These are phyloP conservation scores for Olyra latifolia DNA, from an alignment of 176 grass and related monocot species.

Conservation along the genomic window DNA sequence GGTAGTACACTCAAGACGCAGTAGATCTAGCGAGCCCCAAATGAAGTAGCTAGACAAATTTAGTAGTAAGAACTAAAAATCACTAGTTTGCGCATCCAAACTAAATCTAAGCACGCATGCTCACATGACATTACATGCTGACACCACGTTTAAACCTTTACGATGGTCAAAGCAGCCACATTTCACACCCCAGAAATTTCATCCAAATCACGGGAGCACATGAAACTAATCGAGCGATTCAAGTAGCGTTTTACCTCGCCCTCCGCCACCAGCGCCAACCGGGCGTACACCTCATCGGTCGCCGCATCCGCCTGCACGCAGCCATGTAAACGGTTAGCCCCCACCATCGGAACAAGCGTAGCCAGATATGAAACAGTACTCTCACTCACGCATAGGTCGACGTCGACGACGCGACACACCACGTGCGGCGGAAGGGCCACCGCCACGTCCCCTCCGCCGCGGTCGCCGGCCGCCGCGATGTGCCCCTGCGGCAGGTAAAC, in stretches of 20 bases:
- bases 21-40: not conserved
- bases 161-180: not conserved
- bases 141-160: not conserved
- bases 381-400: slow-evolving; percentile 84
- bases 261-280: slow-evolving; percentile 72
- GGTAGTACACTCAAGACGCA: not conserved
- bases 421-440: slow-evolving; percentile 75
- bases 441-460: slow-evolving; percentile 24
- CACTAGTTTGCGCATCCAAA: slow-evolving; percentile 10
- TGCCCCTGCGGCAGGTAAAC: slow-evolving; percentile 99
- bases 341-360: not conserved
- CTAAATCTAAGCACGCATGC: not conserved
- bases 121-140: not conserved
- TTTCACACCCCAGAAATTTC: not conserved
- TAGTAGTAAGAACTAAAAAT: not conserved
- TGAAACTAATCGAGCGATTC: not conserved
- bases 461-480: slow-evolving; percentile 56
- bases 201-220: not conserved
- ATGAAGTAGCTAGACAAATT: slow-evolving; percentile 4
- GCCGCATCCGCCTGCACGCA: slow-evolving; percentile 80
- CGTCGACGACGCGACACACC: slow-evolving; percentile 76
- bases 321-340: not conserved
- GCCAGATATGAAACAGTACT: not conserved
- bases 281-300: slow-evolving; percentile 91
- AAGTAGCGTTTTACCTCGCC: slow-evolving; percentile 56